A percentile compares a stretch with the other conserved stretches of the same genome.
These are phyloP conservation scores for Penicillium diatomitis DNA, from an alignment of 495 filamentous ascomycete genomes.

Conservation along the genomic window DNA sequence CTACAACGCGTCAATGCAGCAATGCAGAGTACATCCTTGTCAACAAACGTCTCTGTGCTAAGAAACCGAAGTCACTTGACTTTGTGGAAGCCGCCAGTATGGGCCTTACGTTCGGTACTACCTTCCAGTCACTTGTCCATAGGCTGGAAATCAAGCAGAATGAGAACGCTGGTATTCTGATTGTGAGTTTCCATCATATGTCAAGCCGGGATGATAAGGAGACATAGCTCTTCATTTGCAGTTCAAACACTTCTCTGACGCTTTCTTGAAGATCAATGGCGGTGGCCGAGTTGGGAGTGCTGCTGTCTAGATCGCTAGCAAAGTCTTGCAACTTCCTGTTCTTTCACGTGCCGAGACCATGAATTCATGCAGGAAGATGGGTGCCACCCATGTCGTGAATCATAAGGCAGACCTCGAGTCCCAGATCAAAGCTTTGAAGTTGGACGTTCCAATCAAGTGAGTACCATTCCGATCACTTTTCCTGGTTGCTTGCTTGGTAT, in stretches of 20 bases:
- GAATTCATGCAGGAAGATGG: conserved; percentile 18
- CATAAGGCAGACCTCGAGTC: conserved; percentile 21
- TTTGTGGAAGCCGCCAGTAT: conserved; percentile 22
- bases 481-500: not conserved
- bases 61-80: conserved; percentile 19
- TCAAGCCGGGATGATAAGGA: conserved; percentile 7
- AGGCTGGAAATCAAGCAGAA: conserved; percentile 20
- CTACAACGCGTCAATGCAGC: conserved; percentile 17
- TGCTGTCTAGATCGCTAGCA: conserved; percentile 9
- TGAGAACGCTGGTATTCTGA: conserved; percentile 22
- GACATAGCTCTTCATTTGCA: not conserved
- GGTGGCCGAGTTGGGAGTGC: not conserved
- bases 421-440: conserved; percentile 17
- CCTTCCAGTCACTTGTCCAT: conserved; percentile 27
- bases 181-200: conserved; percentile 6
- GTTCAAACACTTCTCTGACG: not conserved
- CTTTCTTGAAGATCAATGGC: not conserved
- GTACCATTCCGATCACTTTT: not conserved
- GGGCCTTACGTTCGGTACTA: conserved; percentile 27
- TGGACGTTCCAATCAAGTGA: conserved; percentile 18
- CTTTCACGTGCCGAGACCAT: conserved; percentile 21
- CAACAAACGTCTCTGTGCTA: not conserved
- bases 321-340: conserved; percentile 15
- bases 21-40: not conserved
- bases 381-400: conserved; percentile 25